Evolutionary conservation across 169 alveolate species (phyloP).

Genomic region (Fabrea salina): DNA sequence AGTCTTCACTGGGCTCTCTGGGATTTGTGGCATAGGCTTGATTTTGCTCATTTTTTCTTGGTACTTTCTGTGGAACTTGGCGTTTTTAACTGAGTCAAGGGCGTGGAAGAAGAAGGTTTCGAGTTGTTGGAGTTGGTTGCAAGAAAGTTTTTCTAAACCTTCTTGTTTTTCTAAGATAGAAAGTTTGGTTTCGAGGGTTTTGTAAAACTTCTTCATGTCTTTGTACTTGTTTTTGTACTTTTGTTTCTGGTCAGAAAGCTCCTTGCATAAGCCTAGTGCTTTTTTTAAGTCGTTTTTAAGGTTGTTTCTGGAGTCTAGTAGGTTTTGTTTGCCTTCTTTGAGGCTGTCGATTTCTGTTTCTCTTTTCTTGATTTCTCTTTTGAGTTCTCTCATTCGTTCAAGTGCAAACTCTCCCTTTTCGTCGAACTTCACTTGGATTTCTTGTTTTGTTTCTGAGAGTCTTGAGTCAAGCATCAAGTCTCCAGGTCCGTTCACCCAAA

Average conservation of each 20-base stretch:
- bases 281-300: conserved; percentile 28
- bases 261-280: neutral
- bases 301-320: conserved; percentile 17
- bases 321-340: neutral
- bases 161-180: neutral
- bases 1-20: neutral
- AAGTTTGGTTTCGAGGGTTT: neutral
- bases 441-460: neutral
- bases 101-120: conserved; percentile 7
- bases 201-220: neutral
- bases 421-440: neutral
- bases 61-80: neutral
- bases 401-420: neutral
- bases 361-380: neutral
- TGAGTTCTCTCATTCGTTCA: neutral
- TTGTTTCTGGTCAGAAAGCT: neutral
- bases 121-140: neutral
- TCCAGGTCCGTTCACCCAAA: neutral
- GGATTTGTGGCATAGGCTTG: neutral
- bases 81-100: conserved; percentile 1
- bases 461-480: neutral
- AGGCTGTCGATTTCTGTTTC: neutral
- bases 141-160: neutral
- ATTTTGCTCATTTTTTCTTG: neutral
- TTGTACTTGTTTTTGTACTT: neutral